Evolutionary conservation across 1,284 basidiomycete species (phyloP), one percentile per base, ranked within the genome.

Genomic region (Ceratobasidium sp.): DNA sequence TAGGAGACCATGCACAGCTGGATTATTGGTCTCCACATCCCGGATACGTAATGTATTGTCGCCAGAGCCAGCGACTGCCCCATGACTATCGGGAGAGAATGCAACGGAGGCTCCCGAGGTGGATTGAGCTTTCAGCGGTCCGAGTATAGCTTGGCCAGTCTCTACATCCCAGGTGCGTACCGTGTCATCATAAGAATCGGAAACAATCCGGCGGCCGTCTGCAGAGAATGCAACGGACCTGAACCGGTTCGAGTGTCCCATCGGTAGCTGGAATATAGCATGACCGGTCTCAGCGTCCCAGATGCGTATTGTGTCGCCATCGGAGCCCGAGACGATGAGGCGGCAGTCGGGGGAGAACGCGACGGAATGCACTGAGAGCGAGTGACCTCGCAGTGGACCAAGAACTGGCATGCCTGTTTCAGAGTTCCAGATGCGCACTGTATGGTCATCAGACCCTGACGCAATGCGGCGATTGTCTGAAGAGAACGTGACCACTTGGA

Each of bases 371-470:
- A 77, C 54, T 3, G 3, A 0, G 28, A 23, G 23, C 0, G 66
- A 50, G 48, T 70, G 77, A 26, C 78, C 68, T 23, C 64, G 56
- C 3, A 69, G 20, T 3, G 61, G 42, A 1, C 40, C 64, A 23
- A 46, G 56, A 3, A 46, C 38, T 3, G 0, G 1, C 10, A 4
- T 13, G 23, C 77, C 50, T 17, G 59, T 68, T 28, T 67, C 65
- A 15, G 48, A 44, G 46, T 77, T 54, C 78, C 78, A 79, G 2
- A 77, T 23, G 33, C 33, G 33, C 13, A 66, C 65, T 7, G 77
- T 77, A 20, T 26, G 44, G 26, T 77, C 75, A 7, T 7, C 5
- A 15, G 73, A 76, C 2, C 59, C 52, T 9, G 78, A 69, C 1
- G 54, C 38, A 12, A 79, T n/a, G 1, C 62, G 54, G 23, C 28